Evolutionary conservation across 768 basidiomycete species (phyloP).

Genomic region (Rhodotorula paludigena): DNA sequence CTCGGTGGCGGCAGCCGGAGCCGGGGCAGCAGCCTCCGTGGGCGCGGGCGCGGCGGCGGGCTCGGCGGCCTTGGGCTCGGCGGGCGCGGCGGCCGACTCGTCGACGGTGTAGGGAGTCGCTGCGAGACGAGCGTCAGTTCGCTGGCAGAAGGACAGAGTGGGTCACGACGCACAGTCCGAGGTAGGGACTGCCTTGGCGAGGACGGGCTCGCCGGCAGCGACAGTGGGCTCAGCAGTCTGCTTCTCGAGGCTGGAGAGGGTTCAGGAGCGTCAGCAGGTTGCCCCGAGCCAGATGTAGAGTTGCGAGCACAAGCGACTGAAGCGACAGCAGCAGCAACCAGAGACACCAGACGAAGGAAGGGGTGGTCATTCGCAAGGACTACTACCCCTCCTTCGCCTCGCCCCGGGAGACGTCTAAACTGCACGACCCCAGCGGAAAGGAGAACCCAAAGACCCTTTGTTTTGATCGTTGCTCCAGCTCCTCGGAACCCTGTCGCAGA

Average conservation of each 20-base stretch:
- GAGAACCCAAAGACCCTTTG: not conserved
- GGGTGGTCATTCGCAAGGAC: not conserved
- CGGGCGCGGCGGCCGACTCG: constrained; percentile 3
- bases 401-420: no score
- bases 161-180: constrained; percentile 1
- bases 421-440: no score
- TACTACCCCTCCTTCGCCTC: not conserved
- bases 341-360: not conserved
- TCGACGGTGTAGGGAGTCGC: constrained; percentile 24
- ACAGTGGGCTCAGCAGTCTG: not conserved
- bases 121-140: not conserved
- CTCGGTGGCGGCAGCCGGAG: not conserved
- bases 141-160: not conserved
- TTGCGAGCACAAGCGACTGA: not conserved
- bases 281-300: not conserved
- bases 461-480: not conserved
- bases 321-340: not conserved
- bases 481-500: not conserved
- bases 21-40: no score
- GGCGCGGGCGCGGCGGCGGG: constrained; percentile 7
- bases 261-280: not conserved
- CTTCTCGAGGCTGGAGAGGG: constrained; percentile 19
- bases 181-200: constrained; percentile 23
- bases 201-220: constrained; percentile 20
- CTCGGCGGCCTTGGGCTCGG: not conserved